These are phyloP conservation scores for Castanopsis chinensis DNA, from an alignment of 306 rosid species.

Conservation along the genomic window DNA sequence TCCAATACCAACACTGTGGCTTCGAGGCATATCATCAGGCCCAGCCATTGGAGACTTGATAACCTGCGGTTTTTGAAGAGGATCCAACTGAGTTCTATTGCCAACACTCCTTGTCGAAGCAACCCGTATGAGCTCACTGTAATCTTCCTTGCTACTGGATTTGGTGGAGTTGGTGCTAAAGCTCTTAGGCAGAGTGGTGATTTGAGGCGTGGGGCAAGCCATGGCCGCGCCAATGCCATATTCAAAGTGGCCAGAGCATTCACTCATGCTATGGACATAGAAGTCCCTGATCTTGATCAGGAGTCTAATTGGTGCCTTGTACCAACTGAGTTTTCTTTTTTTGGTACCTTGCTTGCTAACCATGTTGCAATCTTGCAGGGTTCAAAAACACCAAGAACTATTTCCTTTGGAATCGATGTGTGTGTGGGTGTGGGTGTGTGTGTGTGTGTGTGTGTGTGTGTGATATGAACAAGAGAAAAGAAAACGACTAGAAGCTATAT, in stretches of 20 bases:
- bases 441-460: too few relatives aligned
- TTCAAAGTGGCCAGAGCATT: conserved; percentile 26
- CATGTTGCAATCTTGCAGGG: conserved; percentile 5
- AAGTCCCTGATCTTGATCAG: conserved; percentile 44
- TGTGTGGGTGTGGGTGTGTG: too few relatives aligned
- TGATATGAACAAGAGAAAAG: too few relatives aligned
- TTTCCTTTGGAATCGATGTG: too few relatives aligned
- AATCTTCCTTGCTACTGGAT: conserved; percentile 29
- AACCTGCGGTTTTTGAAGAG: not conserved
- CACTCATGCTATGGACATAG: conserved; percentile 46
- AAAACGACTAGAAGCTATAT: not conserved
- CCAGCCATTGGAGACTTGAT: not conserved
- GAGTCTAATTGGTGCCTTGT: conserved; percentile 41
- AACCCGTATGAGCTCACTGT: conserved; percentile 48
- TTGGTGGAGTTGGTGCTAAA: conserved; percentile 37
- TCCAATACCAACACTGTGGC: conserved; percentile 49
- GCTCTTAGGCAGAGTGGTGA: conserved; percentile 41
- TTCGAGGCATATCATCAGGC: conserved; percentile 19
- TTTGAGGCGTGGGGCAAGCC: conserved; percentile 31
- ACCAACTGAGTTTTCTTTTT: conserved; percentile 15
- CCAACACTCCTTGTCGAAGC: conserved; percentile 25
- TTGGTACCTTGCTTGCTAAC: conserved; percentile 12
- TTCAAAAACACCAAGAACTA: too few relatives aligned
- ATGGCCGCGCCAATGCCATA: conserved; percentile 25
- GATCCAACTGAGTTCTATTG: not conserved